Evolutionary conservation across 106 monocot species (phyloP), one percentile per base, ranked within the genome.

Genomic region (Apostasia ramifera): DNA sequence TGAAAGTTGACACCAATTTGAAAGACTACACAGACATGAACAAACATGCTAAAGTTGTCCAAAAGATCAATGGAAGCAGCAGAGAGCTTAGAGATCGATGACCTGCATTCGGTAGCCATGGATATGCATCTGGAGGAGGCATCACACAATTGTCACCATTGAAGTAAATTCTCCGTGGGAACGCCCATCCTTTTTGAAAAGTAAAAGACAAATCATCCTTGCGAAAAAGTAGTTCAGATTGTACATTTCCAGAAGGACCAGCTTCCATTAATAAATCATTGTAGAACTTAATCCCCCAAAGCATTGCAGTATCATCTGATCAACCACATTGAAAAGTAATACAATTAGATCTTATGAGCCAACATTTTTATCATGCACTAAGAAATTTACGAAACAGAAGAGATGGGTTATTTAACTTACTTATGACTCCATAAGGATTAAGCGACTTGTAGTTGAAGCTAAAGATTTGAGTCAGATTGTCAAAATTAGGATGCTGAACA

Each of bases 71-170:
- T 7, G 59, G 74, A 53, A 77, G 50, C 13, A 80, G 44, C 2
- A 70, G 8, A 1, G 77, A 47, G n/a, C 12, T 47, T 44, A 43
- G 40, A 11, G 63, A 42, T 11, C 40, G 57, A 40, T 79, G 72
- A 13, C 83, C 63, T 13, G 73, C 70, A 71, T 90, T 94, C 1
- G 94, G 94, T 60, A 94, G 71, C 79, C 71, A 85, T 40, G 94
- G 94, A 63, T 94, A 94, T 9, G 81, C 72, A 61, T 94, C 91
- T 1, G 94, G 91, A 39, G 94, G 75, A 0, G 94, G 94, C 84
- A 94, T 81, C 44, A 88, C 79, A 42, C 94, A 94, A 46, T 88
- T 83, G 44, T 94, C 94, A 6, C 94, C 94, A 49, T 94, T 94
- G 85, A 94, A 94, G 68, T 94, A 94, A 2, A 94, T 51, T 3